A percentile compares a stretch with the other conserved stretches of the same genome.
Evolutionary conservation across 2,329 filamentous ascomycete species (phyloP).

Genomic region (Paradendryphiella salina): DNA sequence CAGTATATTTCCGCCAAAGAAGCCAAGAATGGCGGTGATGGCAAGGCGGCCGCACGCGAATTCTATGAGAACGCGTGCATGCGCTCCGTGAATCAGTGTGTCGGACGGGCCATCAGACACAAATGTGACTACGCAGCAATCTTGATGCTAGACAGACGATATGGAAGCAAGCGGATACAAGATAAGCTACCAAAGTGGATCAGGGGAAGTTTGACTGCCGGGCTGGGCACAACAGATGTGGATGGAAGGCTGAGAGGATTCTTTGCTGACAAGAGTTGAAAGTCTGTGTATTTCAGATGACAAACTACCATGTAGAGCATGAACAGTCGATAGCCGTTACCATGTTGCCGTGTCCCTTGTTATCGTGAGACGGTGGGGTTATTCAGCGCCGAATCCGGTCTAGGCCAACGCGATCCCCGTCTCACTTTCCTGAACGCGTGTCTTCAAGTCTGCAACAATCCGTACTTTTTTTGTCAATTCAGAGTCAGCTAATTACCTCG

Average conservation of each 20-base stretch:
- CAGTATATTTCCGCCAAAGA: slow-evolving; percentile 76
- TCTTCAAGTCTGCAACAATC: slow-evolving; percentile 7
- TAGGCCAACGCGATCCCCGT: slow-evolving; percentile 9
- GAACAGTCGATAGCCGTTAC: not conserved
- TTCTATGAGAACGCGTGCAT: slow-evolving; percentile 96
- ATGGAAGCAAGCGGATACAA: slow-evolving; percentile 71
- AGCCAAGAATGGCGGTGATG: slow-evolving; percentile 42
- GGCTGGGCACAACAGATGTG: slow-evolving; percentile 51
- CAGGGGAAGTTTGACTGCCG: slow-evolving; percentile 61
- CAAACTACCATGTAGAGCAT: not conserved
- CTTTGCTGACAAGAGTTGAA: slow-evolving; percentile 39
- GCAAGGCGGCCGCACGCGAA: slow-evolving; percentile 63
- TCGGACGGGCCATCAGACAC: slow-evolving; percentile 89
- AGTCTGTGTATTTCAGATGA: not conserved
- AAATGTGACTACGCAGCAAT: slow-evolving; percentile 88
- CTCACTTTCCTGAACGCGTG: slow-evolving; percentile 16
- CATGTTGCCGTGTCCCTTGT: not conserved
- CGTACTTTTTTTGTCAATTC: not conserved
- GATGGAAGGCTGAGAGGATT: slow-evolving; percentile 44
- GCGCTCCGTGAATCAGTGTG: slow-evolving; percentile 95
- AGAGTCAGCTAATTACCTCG: not conserved
- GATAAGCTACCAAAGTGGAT: slow-evolving; percentile 91
- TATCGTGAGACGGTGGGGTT: slow-evolving; percentile 5
- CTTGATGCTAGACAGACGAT: slow-evolving; percentile 79
- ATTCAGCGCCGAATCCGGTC: slow-evolving; percentile 16